phyloP scores from a whole-genome alignment of 139 green algal species.

The Chlorella sp. region DNA sequence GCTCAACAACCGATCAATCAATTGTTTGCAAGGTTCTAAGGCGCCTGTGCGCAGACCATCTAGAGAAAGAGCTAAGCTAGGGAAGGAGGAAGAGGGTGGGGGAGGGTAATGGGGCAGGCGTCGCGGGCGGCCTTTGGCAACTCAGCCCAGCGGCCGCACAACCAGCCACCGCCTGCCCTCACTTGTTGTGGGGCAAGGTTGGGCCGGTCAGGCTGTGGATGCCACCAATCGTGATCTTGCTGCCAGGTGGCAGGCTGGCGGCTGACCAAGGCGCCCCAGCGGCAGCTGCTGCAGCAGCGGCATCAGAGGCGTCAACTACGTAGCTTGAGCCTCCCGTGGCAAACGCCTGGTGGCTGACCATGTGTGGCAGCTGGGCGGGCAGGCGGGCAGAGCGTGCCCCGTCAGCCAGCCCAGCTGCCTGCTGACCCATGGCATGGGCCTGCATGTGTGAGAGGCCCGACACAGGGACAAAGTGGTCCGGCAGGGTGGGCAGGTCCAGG shows the following conservation, averaged over 20 bases:
- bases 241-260: background rate
- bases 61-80: too few relatives aligned
- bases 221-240: background rate
- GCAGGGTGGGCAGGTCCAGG: conserved; percentile 2
- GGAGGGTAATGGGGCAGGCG: too few relatives aligned
- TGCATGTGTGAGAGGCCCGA: background rate
- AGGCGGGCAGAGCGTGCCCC: background rate
- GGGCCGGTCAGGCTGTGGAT: background rate
- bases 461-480: background rate
- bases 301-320: background rate
- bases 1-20: too few relatives aligned
- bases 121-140: too few relatives aligned
- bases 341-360: background rate
- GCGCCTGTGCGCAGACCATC: too few relatives aligned
- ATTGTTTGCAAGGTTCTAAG: too few relatives aligned
- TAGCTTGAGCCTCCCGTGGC: background rate
- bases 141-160: too few relatives aligned
- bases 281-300: too few relatives aligned
- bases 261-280: too few relatives aligned
- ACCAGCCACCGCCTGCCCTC: too few relatives aligned
- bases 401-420: background rate
- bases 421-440: background rate
- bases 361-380: background rate
- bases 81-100: too few relatives aligned
- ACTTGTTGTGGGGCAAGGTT: too few relatives aligned